These are phyloP conservation scores for Lepidium sativum DNA, from an alignment of 345 rosid species.

Conservation along the genomic window DNA sequence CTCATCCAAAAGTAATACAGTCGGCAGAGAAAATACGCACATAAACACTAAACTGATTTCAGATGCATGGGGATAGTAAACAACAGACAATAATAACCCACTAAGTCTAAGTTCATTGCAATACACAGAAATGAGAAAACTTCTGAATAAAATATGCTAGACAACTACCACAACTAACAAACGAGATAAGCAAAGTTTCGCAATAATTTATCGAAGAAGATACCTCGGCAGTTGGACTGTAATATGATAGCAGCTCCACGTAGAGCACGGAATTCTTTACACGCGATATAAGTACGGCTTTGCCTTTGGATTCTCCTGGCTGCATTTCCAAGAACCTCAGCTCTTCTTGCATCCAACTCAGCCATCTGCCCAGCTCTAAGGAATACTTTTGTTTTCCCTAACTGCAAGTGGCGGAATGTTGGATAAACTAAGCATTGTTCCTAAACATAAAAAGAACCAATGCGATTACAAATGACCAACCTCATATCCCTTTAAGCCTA, in stretches of 20 bases:
- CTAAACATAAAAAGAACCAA: slow-evolving; percentile 8
- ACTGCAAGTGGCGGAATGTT: slow-evolving; percentile 34
- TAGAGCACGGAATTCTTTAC: slow-evolving; percentile 67
- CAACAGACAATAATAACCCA: neutral
- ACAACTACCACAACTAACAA: neutral
- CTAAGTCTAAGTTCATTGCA: neutral
- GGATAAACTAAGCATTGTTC: neutral
- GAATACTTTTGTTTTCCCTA: slow-evolving; percentile 90
- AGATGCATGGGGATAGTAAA: neutral
- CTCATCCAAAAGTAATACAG: neutral
- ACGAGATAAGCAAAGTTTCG: neutral
- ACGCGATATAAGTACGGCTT: slow-evolving; percentile 72
- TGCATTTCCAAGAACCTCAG: slow-evolving; percentile 96
- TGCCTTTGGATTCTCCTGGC: slow-evolving; percentile 91
- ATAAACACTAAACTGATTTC: neutral
- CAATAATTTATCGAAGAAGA: neutral
- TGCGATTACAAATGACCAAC: slow-evolving; percentile 31
- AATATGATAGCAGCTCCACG: slow-evolving; percentile 72
- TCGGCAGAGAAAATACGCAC: neutral
- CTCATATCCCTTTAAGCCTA: slow-evolving; percentile 92
- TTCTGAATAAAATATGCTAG: neutral
- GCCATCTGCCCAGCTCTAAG: slow-evolving; percentile 99
- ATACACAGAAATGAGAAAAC: neutral
- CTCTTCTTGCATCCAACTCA: slow-evolving; percentile 94
- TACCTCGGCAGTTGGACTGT: slow-evolving; percentile 93